A percentile compares a stretch with the other conserved stretches of the same genome.
phyloP scores from a whole-genome alignment of 2,329 filamentous ascomycete genomes.

The Scopulariopsis brevicaulis region DNA sequence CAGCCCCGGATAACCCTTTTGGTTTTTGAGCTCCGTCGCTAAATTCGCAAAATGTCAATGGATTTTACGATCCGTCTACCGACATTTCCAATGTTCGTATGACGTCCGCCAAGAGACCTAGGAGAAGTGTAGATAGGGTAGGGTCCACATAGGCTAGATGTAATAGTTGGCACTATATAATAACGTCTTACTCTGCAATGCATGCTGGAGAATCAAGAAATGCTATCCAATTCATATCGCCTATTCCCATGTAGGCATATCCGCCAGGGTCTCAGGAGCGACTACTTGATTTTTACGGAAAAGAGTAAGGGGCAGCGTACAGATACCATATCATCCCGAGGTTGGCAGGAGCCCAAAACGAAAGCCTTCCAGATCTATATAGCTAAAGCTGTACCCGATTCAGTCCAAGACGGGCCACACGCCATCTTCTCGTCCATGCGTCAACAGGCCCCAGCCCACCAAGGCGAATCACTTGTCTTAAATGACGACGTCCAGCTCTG shows the following conservation, averaged over 20 bases:
- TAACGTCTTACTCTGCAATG: background rate
- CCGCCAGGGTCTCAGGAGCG: no score
- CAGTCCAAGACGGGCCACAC: background rate
- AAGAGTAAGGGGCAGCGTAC: no score
- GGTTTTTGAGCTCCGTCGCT: slow-evolving; percentile 29
- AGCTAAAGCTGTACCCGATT: background rate
- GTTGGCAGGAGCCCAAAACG: background rate
- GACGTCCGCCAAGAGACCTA: background rate
- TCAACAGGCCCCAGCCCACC: background rate
- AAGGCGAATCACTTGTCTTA: background rate
- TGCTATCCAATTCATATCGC: no score
- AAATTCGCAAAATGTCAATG: background rate
- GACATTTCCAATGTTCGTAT: background rate
- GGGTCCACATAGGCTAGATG: background rate
- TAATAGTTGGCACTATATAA: background rate
- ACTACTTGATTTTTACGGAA: no score
- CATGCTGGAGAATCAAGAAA: background rate
- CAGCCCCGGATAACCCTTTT: slow-evolving; percentile 42
- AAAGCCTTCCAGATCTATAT: background rate
- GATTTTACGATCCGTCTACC: background rate
- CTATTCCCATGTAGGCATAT: no score
- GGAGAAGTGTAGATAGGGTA: background rate
- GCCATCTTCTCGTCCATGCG: background rate
- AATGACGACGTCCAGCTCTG: slow-evolving; percentile 3
- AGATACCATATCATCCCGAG: background rate